Evolutionary conservation across 2,329 filamentous ascomycete species (phyloP).

Genomic region (Didymella segeticola): DNA sequence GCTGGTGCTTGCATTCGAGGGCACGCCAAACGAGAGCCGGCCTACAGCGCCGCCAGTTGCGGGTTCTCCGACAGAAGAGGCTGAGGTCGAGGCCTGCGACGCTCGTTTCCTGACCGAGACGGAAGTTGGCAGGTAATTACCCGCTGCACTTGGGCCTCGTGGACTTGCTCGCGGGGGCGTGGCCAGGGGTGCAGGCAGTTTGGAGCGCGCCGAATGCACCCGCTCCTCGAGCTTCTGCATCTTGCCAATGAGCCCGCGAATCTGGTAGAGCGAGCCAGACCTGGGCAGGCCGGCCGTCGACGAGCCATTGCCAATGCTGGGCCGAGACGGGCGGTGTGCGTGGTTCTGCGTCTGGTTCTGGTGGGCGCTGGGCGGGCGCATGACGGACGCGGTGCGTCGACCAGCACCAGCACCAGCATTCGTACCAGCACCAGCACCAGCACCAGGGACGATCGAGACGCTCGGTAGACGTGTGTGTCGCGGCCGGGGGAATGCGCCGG

Average conservation of each 20-base stretch:
- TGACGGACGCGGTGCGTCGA: constrained; percentile 55
- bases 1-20: constrained; percentile 50
- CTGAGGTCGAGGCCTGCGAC: constrained; percentile 57
- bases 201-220: constrained; percentile 89
- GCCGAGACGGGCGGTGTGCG: constrained; percentile 47
- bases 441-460: constrained; percentile 56
- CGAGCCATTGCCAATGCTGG: constrained; percentile 57
- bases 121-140: constrained; percentile 59
- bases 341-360: constrained; percentile 6
- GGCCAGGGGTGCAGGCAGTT: constrained; percentile 79
- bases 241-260: constrained; percentile 90
- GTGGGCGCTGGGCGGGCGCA: constrained; percentile 35
- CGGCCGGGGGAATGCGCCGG: constrained; percentile 54
- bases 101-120: constrained; percentile 72
- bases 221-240: constrained; percentile 96
- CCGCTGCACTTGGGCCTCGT: constrained; percentile 60
- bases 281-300: constrained; percentile 59
- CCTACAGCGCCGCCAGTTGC: constrained; percentile 46
- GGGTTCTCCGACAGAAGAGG: constrained; percentile 39
- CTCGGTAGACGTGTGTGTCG: constrained; percentile 65
- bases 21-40: constrained; percentile 59
- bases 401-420: constrained; percentile 29
- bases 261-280: constrained; percentile 83
- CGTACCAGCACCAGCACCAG: constrained; percentile 37
- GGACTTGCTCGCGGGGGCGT: constrained; percentile 86